Evolutionary conservation across 345 rosid genomes (phyloP), one percentile per base, ranked within the genome.

Genomic region (Eucalyptus camaldulensis): DNA sequence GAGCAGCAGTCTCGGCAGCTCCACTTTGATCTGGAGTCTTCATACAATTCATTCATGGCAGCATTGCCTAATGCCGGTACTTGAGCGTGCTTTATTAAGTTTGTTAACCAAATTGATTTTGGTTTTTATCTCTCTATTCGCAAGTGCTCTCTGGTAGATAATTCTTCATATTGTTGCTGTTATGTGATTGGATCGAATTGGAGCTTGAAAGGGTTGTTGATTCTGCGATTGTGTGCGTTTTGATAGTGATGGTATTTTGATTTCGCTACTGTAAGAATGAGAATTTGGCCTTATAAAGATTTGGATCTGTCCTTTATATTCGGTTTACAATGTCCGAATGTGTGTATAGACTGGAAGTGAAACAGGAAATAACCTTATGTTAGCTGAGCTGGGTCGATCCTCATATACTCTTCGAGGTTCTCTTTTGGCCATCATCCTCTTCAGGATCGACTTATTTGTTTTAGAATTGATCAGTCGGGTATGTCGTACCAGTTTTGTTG

Each of bases 1-100:
- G 99, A 96, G 90, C 99, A 96, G 94, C 99, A 98, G 92, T 94
- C 99, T 8, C 89, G 99, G 91, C 99, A 98, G 87, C 99, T 98
- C 54, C 99, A 95, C 90, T 97, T 98, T 51, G 98, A 98, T 86
- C 95, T 98, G 40, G 99, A 98, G 92, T 97, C 99, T 3, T 95
- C 99, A 0, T 97, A 98, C 91, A 98, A 97, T 91, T 98, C 99
- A 24, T 98, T 98, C 88, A 96, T 98, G 99, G 99, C 99, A 43
- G 99, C 99, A 87, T 92, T 98, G 95, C 99, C 99, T 54, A 97
- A 89, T 88, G 95, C 97, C 49, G 96, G 98, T 88, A 91, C 94
- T 90, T 97, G 93, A 94, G 43, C 21, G 45, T 19, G 87, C 87
- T 51, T 86, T 43, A 31, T 60, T 51, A 8, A 21, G 62, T 86